Base-by-base conservation (phyloP, 352 stramenopile species). In the Pythium scleroteichum region DNA sequence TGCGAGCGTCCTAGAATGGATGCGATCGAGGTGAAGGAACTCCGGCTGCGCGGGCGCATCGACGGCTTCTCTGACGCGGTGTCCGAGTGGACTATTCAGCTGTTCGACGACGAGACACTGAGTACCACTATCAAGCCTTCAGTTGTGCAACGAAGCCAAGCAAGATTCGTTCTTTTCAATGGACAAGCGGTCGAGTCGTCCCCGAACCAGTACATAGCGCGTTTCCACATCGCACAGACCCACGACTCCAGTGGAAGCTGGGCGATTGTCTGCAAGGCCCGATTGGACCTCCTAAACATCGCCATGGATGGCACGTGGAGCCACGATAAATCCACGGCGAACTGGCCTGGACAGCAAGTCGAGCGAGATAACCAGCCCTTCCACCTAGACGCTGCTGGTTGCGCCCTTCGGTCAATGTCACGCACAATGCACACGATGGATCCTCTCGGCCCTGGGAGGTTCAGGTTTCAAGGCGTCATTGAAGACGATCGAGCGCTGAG, bases 81-180 rank as follows among this genome's bases (percentile, higher is more conserved):
- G 4, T 27, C 23, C 16, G 38, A 10, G 26, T 59, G 52, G 52
- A 39, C 23, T 10, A 7, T 59, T 2, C 52, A 23, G 8, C 22
- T 59, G 3, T 50, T 40, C 20, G 52, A 50, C 1, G 52, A 59
- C 39, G 52, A 59, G 52, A 59, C 52, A 16, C 14, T 59, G 24
- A 50, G 23, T 5, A 38, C 52, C 14, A 35, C 35, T 5, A 59
- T 59, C 40, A 22, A 32, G 4, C 27, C 32, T 12, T 16, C 19
- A 19, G 50, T 14, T 3, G 4, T 4, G 47, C 22, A 7, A 26
- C 16, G n/a, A 3, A 13, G 23, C 32, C n/a, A 20, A 14, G 29
- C 29, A 35, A 35, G 29, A 35, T 10, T 57, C 12, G 22, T 50
- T 23, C 52, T 59, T 6, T 59, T 49, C 23, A 41, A 59, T 26